Conservation (phyloP, 108 stramenopile species). For the Skeletonema tropicum region DNA sequence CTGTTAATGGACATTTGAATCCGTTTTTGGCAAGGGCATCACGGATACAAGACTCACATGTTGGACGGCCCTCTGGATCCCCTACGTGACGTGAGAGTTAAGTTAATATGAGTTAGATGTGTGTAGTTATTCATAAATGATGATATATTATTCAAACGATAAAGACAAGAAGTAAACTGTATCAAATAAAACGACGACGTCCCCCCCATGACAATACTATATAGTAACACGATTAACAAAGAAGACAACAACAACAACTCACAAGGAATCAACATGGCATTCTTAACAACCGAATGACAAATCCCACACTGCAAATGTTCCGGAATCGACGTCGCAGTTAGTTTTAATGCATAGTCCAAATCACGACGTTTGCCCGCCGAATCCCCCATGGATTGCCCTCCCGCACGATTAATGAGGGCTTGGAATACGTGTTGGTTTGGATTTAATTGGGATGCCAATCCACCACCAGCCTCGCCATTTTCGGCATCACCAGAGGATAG, state of each 20-base stretch:
- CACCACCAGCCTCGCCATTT: constrained; percentile 1
- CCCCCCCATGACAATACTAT: not conserved
- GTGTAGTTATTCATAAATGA: constrained; percentile 1
- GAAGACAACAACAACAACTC: constrained; percentile 35
- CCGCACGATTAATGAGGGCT: constrained; percentile 72
- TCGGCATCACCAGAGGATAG: not conserved
- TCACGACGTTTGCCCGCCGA: constrained; percentile 54
- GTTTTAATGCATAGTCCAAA: constrained; percentile 80
- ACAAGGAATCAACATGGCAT: constrained; percentile 86
- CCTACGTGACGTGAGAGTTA: not conserved
- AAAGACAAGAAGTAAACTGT: not conserved
- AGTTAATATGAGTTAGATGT: not conserved
- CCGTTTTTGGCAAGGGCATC: constrained; percentile 79
- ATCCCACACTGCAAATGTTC: constrained; percentile 85
- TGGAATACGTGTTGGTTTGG: constrained; percentile 75
- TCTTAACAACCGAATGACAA: constrained; percentile 68
- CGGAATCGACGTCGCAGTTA: constrained; percentile 76
- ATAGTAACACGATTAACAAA: no score
- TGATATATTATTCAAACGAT: constrained; percentile 6
- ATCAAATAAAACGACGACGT: not conserved
- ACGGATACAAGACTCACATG: constrained; percentile 84
- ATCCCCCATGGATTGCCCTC: constrained; percentile 69
- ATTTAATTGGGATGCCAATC: constrained; percentile 56
- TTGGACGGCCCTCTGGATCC: constrained; percentile 65
- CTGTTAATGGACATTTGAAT: constrained; percentile 84